phyloP scores from a whole-genome alignment of 352 stramenopile genomes.

The Phytophthora vignae region DNA sequence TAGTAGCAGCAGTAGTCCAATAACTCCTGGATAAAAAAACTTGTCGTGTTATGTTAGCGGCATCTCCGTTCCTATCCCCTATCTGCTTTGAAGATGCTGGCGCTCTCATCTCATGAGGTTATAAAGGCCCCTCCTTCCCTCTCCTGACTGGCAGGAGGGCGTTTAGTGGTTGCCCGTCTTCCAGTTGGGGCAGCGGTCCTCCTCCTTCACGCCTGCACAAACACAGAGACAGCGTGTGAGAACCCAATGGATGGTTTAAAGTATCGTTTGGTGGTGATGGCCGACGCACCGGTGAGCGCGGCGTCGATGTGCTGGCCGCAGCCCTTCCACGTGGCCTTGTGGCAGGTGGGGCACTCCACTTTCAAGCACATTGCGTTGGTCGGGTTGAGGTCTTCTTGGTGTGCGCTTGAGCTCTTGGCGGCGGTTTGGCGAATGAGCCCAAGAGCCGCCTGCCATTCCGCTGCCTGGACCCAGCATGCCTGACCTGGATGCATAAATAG shows the following conservation, averaged over 20 bases:
- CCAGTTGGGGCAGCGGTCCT: conserved; percentile 60
- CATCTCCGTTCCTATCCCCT: conserved; percentile 9
- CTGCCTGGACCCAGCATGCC: not conserved
- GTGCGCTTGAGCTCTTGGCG: conserved; percentile 14
- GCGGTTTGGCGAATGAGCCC: conserved; percentile 25
- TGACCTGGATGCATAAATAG: conserved; percentile 2
- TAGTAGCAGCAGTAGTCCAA: no score
- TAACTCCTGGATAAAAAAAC: no score
- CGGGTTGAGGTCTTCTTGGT: not conserved
- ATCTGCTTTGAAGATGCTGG: conserved; percentile 1
- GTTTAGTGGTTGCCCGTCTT: conserved; percentile 64
- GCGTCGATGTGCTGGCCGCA: conserved; percentile 66
- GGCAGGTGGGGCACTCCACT: conserved; percentile 62
- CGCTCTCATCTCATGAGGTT: not conserved
- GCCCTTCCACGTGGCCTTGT: conserved; percentile 70
- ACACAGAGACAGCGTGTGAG: conserved; percentile 2
- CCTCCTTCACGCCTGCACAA: conserved; percentile 43
- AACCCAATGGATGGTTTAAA: not conserved
- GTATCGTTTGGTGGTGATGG: not conserved
- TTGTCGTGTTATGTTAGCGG: not conserved
- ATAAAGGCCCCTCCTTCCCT: not conserved
- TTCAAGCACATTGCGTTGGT: conserved; percentile 58
- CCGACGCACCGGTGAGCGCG: conserved; percentile 41
- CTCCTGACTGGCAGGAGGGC: not conserved
- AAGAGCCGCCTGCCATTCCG: not conserved